These are phyloP conservation scores for Fraxinus floribunda DNA, from an alignment of 305 asterid species.

Conservation along the genomic window DNA sequence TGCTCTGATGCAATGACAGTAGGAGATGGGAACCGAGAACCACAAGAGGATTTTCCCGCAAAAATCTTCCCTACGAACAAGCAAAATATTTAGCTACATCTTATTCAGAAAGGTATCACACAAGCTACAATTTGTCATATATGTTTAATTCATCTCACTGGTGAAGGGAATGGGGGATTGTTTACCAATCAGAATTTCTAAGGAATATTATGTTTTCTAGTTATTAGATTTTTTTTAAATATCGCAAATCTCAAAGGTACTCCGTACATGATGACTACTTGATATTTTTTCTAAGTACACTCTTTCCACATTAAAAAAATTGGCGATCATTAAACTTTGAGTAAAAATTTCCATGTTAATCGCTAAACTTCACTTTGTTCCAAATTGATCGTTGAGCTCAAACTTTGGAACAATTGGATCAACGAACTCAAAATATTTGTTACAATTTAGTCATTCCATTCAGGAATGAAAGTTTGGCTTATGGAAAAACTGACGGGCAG, in stretches of 20 bases:
- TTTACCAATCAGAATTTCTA: background rate
- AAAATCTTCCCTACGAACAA: conserved; percentile 60
- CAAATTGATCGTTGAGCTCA: background rate
- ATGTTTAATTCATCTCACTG: background rate
- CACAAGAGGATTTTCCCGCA: conserved; percentile 49
- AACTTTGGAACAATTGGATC: background rate
- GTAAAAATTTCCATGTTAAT: background rate
- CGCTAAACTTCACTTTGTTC: background rate
- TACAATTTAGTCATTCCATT: background rate
- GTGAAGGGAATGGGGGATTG: background rate
- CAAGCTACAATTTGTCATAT: background rate
- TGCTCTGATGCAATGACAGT: conserved; percentile 47
- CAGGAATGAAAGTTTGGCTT: background rate
- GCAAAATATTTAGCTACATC: conserved; percentile 17
- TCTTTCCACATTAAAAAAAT: background rate
- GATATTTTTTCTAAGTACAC: background rate
- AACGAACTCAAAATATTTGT: background rate
- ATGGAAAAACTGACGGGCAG: background rate
- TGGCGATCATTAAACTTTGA: background rate
- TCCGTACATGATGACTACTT: background rate
- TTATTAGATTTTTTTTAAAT: background rate
- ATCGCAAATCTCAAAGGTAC: background rate
- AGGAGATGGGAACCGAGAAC: conserved; percentile 45
- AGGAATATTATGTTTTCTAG: background rate
- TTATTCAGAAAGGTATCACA: conserved; percentile 9